Base-by-base conservation (phyloP, 2,329 filamentous ascomycete genomes). In the Paraphoma chrysanthemicola region DNA sequence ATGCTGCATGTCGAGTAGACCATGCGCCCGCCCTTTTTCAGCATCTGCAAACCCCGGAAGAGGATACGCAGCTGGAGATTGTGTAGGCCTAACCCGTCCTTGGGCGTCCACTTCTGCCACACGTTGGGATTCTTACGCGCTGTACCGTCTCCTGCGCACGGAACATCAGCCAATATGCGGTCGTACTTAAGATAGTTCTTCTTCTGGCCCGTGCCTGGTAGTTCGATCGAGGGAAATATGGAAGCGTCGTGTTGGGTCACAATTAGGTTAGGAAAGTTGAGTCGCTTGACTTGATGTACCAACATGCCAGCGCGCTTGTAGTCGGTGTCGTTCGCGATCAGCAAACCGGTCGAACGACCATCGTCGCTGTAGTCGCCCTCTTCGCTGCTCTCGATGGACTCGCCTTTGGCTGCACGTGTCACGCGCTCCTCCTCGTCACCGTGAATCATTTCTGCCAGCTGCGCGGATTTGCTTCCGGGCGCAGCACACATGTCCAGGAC, bases 1-100 rank as follows among this genome's bases (percentile, higher is more conserved):
- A 99, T 92, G 77, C 93, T 97, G 84, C 95, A 99, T 17, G 95
- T 99, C 3, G 94, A 98, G 81, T 98, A 99, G 50, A 99, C 94
- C 29, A 98, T 91, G 61, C 93, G 88, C 49, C 95, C 95, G 41
- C 95, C 94, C 53, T 92, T 90, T 82, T 97, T 98, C 64, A 99
- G 86, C 88, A 99, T 92, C 79, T 98, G 94, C 49, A 99, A 83
- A 31, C 95, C 92, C 59, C 95, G 89, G 54, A 96, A 91, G 47
- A 99, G 82, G 66, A 99, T 99, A 45, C 94, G 86, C 44, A 92
- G 85, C 78, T 99, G 95, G 1, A 92, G 96, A 33, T 87, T 81
- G 77, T 97, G 91, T 33, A 99, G 85, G 23, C 94, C 95, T 51
- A 98, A 83, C 3, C 90, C 94, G 72, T 92, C 97, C 55, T 88